Base-by-base conservation (phyloP, 257 asterid species). In the Gynochthodes officinalis region DNA sequence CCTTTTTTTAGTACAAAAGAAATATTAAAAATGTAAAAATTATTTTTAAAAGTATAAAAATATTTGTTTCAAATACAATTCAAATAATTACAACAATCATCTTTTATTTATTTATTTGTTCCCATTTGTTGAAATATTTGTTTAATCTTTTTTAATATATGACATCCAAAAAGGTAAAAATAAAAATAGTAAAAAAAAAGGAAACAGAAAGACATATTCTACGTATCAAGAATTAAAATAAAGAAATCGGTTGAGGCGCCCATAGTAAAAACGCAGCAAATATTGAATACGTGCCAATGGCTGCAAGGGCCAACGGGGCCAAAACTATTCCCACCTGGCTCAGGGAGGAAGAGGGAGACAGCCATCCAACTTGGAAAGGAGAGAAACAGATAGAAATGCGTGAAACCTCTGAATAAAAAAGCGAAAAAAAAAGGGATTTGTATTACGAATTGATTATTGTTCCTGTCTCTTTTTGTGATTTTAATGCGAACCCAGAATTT, bases 301-400 rank as follows among this genome's bases (percentile, higher is more conserved):
- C 27, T 62, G 21, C 49, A 32, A 48, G 13, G 62, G 70, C 32
- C 70, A 30, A 62, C 49, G 5, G 27, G 64, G 35, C 73, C 43
- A 13, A 37, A 13, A 37, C 32, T 69, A 21, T 68, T 68, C 43
- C 63, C 27, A 60, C 48, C 69, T n/a, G n/a, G n/a, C n/a, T 25
- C 69, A 37, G n/a, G 70, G 49, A 40, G 48, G 33, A 16, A 60
- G 70, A 60, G 60, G 19, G 69, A 46, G 25, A 43, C 70, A 74
- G 35, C 58, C 48, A 46, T 10, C n/a, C n/a, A n/a, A n/a, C n/a
- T n/a, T n/a, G n/a, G 61, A 74, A 62, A 57, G 68, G 74, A 57
- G 80, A 81, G 89, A 84, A 79, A 81, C 84, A 74, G 90, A 85
- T 82, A 82, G 81, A 88, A 84, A 73, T 48, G 84, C 90, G 84